These are phyloP conservation scores for Fusarium devonianum DNA, from an alignment of 2,329 filamentous ascomycete species.

Conservation along the genomic window DNA sequence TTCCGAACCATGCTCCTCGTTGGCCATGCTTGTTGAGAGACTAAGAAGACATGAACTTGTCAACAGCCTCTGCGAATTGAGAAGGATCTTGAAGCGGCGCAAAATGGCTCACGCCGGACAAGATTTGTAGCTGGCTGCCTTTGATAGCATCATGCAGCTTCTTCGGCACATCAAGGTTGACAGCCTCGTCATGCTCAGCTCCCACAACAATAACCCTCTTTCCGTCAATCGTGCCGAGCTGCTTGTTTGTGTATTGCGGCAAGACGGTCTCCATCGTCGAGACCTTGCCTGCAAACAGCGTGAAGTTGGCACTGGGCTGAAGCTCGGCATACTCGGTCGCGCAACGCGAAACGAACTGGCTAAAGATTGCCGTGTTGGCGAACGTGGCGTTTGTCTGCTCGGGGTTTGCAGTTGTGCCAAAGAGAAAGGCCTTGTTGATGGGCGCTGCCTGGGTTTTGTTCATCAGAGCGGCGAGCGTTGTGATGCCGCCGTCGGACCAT, in stretches of 20 bases:
- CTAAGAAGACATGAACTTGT: too few relatives aligned
- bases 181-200: conserved; percentile 48
- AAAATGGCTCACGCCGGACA: conserved; percentile 52
- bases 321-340: conserved; percentile 46
- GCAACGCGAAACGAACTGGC: conserved; percentile 47
- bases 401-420: conserved; percentile 45
- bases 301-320: conserved; percentile 49
- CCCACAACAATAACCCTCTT: conserved; percentile 43
- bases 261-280: conserved; percentile 47
- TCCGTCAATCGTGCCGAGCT: conserved; percentile 43
- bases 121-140: conserved; percentile 47
- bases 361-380: conserved; percentile 44
- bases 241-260: conserved; percentile 43
- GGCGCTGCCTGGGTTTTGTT: conserved; percentile 41
- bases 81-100: conserved; percentile 52
- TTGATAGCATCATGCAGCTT: conserved; percentile 47
- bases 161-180: conserved; percentile 48
- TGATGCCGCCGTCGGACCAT: conserved; percentile 52
- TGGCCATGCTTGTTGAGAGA: too few relatives aligned
- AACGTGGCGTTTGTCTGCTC: conserved; percentile 49
- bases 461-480: conserved; percentile 48
- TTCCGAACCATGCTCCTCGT: too few relatives aligned
- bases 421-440: conserved; percentile 52
- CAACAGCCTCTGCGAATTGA: conserved; percentile 45
- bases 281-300: conserved; percentile 48